Base-by-base conservation (phyloP, 495 filamentous ascomycete genomes). In the Geoglossum glabrum region DNA sequence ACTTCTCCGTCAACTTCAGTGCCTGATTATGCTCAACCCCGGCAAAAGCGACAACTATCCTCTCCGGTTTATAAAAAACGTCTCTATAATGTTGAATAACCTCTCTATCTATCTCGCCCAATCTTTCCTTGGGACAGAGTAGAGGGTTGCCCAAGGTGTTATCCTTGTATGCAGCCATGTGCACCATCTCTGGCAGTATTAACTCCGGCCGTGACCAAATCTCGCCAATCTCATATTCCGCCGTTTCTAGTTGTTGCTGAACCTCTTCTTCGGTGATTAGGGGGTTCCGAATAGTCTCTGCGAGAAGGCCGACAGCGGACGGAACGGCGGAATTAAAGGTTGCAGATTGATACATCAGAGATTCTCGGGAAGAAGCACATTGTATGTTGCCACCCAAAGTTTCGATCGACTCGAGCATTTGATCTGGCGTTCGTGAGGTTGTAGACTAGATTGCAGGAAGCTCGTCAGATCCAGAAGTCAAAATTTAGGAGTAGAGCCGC, bases 191-290 rank as follows among this genome's bases (percentile, higher is more conserved):
- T 7, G 93, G 93, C 54, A 99, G 70, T 62, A 99, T 97, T 56
- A 99, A 76, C 63, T 97, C 90, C 4, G 92, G 89, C 73, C 89
- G 96, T 40, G 86, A 84, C 93, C 92, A 99, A 55, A 99, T 99
- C 72, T 99, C 92, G 26, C 77, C 78, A 64, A 99, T 93, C 71
- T 99, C 92, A 63, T 97, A 99, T 47, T 86, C 81, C 2, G 90
- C 92, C 21, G 88, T 95, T 64, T 84, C 79, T 17, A 99, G 74
- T 68, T 99, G 90, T 63, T 86, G 78, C 33, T 75, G 65, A 0
- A 99, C 84, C 66, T 99, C 92, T 49, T 88, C 81, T 40, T 95
- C 85, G n/a, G 85, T 92, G 58, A 97, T 84, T 34, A 81, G 70
- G 10, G 92, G 89, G 60, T 95, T 82, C 51, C 86, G 83, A 45